Evolutionary conservation across 2,329 filamentous ascomycete genomes (phyloP).

Genomic region (Sporothrix globosa): DNA sequence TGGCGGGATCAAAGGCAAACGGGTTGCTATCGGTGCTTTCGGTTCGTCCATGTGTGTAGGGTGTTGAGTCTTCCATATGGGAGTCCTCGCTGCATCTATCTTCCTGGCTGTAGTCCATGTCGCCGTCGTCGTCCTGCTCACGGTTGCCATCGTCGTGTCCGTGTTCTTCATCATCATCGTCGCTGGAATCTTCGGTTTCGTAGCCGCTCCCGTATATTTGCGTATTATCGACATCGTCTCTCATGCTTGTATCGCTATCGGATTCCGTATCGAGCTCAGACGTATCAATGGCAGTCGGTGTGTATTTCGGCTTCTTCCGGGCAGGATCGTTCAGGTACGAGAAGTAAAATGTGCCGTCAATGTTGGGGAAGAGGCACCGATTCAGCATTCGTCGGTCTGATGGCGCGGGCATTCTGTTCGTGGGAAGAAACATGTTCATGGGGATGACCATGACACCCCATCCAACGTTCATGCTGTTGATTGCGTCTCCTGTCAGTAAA

Average conservation of each 20-base stretch:
- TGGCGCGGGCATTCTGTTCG: slow-evolving; percentile 1
- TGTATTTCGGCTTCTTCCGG: background rate
- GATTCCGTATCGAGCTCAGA: background rate
- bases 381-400: background rate
- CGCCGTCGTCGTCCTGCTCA: slow-evolving; percentile 7
- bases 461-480: slow-evolving; percentile 41
- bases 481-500: background rate
- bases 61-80: background rate
- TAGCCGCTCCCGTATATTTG: slow-evolving; percentile 10
- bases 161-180: slow-evolving; percentile 3
- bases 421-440: slow-evolving; percentile 10
- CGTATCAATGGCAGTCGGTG: background rate
- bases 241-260: slow-evolving; percentile 2
- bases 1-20: background rate
- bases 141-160: background rate
- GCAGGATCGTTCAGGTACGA: slow-evolving; percentile 28
- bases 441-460: slow-evolving; percentile 57
- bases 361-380: background rate
- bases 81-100: background rate
- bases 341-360: background rate
- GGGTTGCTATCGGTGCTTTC: background rate
- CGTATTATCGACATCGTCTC: background rate
- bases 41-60: background rate
- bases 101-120: background rate
- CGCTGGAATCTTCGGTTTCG: background rate